phyloP scores from a whole-genome alignment of 352 stramenopile species.

The Globisporangium ultimum region DNA sequence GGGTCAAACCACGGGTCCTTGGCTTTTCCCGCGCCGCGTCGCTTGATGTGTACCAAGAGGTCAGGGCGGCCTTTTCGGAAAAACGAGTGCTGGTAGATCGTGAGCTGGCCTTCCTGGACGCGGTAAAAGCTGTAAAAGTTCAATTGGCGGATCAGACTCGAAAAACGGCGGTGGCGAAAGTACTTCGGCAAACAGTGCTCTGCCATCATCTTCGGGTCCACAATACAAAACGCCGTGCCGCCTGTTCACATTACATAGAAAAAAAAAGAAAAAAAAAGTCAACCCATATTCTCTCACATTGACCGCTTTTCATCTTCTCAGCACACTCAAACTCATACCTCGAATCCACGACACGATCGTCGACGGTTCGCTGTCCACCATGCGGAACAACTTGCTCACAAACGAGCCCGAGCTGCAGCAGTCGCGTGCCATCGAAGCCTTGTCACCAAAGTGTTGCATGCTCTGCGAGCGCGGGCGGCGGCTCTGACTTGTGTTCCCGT shows the following conservation, averaged over 20 bases:
- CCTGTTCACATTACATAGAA: slow-evolving; percentile 27
- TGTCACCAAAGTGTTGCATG: slow-evolving; percentile 41
- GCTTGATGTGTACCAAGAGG: slow-evolving; percentile 83
- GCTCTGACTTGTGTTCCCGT: background rate
- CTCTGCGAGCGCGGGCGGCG: slow-evolving; percentile 47
- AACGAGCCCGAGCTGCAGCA: slow-evolving; percentile 74
- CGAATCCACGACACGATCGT: slow-evolving; percentile 83
- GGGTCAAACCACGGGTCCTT: slow-evolving; percentile 87
- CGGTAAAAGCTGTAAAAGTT: slow-evolving; percentile 93
- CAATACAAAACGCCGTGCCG: slow-evolving; percentile 88
- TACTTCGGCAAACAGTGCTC: slow-evolving; percentile 89
- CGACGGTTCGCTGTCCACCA: slow-evolving; percentile 79
- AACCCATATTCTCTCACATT: slow-evolving; percentile 4
- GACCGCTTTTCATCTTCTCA: background rate
- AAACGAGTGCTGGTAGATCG: slow-evolving; percentile 85
- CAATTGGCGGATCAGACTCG: slow-evolving; percentile 86
- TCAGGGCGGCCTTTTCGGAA: slow-evolving; percentile 81
- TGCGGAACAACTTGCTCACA: slow-evolving; percentile 83
- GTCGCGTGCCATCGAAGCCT: slow-evolving; percentile 24
- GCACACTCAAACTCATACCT: slow-evolving; percentile 18
- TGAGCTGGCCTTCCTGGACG: slow-evolving; percentile 81
- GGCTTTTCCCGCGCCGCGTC: slow-evolving; percentile 72
- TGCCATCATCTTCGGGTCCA: slow-evolving; percentile 87
- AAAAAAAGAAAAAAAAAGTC: background rate
- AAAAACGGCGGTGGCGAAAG: slow-evolving; percentile 88